These are phyloP conservation scores for Daldinia childiae DNA, from an alignment of 495 filamentous ascomycete genomes.

Conservation along the genomic window DNA sequence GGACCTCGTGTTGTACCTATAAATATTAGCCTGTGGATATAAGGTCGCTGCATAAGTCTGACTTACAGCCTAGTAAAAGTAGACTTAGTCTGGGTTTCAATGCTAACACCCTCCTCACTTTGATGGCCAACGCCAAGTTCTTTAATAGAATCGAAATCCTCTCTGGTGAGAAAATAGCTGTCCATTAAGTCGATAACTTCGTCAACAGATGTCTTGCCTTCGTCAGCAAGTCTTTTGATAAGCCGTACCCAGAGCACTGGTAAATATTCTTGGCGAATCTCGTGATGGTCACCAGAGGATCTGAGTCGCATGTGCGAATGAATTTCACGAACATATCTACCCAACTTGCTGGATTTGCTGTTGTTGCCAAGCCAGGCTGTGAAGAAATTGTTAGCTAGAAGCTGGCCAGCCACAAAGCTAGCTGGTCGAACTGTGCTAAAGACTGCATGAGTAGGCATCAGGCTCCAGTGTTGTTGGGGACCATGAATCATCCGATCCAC, in stretches of 20 bases:
- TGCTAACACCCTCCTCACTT: conserved; percentile 73
- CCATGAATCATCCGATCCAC: conserved; percentile 99
- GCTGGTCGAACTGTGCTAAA: conserved; percentile 94
- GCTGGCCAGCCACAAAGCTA: conserved; percentile 84
- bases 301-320: conserved; percentile 96
- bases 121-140: conserved; percentile 91
- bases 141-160: conserved; percentile 91
- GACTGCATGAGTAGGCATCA: conserved; percentile 97
- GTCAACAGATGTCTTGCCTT: conserved; percentile 78
- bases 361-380: conserved; percentile 95
- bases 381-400: conserved; percentile 70
- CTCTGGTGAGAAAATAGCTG: conserved; percentile 93
- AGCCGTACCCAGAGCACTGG: conserved; percentile 86
- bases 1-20: conserved; percentile 82
- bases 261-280: conserved; percentile 93
- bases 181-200: conserved; percentile 93
- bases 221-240: conserved; percentile 72
- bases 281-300: conserved; percentile 89
- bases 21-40: conserved; percentile 30
- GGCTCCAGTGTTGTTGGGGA: conserved; percentile 94
- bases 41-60: neutral
- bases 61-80: conserved; percentile 85
- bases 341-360: conserved; percentile 87
- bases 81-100: conserved; percentile 85
- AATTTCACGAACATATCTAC: conserved; percentile 89